Base-by-base conservation (phyloP, 2,329 filamentous ascomycete species). In the Cryphonectria parasitica region DNA sequence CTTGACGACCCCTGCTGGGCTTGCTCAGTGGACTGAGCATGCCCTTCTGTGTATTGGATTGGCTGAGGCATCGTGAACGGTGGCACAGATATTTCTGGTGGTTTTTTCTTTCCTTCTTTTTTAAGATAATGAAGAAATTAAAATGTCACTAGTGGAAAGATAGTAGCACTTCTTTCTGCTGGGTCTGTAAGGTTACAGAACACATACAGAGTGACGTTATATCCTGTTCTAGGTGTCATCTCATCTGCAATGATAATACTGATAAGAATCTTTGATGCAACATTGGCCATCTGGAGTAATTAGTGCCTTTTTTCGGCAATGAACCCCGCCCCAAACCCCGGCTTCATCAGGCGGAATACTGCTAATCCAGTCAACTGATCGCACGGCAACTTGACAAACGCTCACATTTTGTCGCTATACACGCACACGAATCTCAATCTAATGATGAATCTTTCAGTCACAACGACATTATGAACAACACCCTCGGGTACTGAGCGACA, bases 281-380 rank as follows among this genome's bases (percentile, higher is more conserved):
- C 45, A 49, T 49, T 49, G 13, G 22, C n/a, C 17, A 11, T n/a
- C 19, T 36, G 31, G 17, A 60, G 31, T 6, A 34, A 6, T 60
- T 60, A 60, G 56, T 60, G 58, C 28, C 3, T 61, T 15, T 61
- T 61, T 61, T 22, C 58, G 58, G 58, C 58, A 61, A 39, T 19
- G 58, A 25, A 61, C 58, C 58, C 58, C 34, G 17, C 58, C 34
- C 19, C n/a, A n/a, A 41, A 31, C 13, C 15, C 2, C 36, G 36
- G 36, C 36, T 39, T 39, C n/a, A n/a, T n/a, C n/a, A n/a, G n/a
- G n/a, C n/a, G n/a, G n/a, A n/a, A n/a, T n/a, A n/a, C n/a, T n/a
- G n/a, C n/a, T n/a, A n/a, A n/a, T n/a, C n/a, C n/a, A n/a, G n/a
- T 34, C 34, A 34, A 34, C 34, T 6, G 34, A 34, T 34, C 34